These are phyloP conservation scores for Aplosporella prunicola DNA, from an alignment of 2,329 filamentous ascomycete genomes.

Conservation along the genomic window DNA sequence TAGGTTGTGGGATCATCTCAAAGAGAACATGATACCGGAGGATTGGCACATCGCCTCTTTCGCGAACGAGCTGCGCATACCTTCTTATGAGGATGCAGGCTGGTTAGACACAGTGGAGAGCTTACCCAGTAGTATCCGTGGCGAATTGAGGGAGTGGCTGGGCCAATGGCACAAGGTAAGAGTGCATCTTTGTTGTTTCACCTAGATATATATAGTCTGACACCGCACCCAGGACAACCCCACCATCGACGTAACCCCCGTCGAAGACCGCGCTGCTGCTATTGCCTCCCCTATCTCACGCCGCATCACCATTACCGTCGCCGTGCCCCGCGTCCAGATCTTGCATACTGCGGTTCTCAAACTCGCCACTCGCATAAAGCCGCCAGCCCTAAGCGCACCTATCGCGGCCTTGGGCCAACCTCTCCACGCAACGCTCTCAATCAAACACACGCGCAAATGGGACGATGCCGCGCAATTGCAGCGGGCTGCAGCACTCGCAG, in stretches of 20 bases:
- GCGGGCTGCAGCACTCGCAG: slow-evolving; percentile 20
- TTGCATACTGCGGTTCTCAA: slow-evolving; percentile 69
- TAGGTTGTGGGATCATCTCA: slow-evolving; percentile 39
- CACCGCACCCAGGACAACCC: slow-evolving; percentile 21
- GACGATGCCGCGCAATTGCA: slow-evolving; percentile 19
- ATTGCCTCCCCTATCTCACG: slow-evolving; percentile 30
- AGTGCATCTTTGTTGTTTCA: slow-evolving; percentile 1
- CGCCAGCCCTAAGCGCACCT: slow-evolving; percentile 20
- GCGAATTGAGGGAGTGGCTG: slow-evolving; percentile 43
- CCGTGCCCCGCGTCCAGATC: slow-evolving; percentile 73
- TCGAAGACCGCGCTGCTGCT: slow-evolving; percentile 20
- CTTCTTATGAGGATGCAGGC: slow-evolving; percentile 41
- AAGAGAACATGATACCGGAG: slow-evolving; percentile 35
- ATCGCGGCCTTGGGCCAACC: slow-evolving; percentile 55
- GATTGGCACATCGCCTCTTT: slow-evolving; percentile 47
- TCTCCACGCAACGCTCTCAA: slow-evolving; percentile 50
- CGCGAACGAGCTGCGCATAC: slow-evolving; percentile 43
- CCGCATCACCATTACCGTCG: slow-evolving; percentile 78
- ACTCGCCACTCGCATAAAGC: slow-evolving; percentile 24
- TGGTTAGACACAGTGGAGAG: slow-evolving; percentile 46
- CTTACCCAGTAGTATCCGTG: slow-evolving; percentile 36
- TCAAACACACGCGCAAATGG: slow-evolving; percentile 50
- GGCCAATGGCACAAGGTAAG: slow-evolving; percentile 48
- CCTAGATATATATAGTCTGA: slow-evolving; percentile 5
- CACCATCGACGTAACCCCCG: slow-evolving; percentile 16